Percentiles rank a stretch among this genome's conserved stretches.
These are phyloP conservation scores for Fonsecaea pugnacius DNA, from an alignment of 2,329 filamentous ascomycete genomes.

Conservation along the genomic window DNA sequence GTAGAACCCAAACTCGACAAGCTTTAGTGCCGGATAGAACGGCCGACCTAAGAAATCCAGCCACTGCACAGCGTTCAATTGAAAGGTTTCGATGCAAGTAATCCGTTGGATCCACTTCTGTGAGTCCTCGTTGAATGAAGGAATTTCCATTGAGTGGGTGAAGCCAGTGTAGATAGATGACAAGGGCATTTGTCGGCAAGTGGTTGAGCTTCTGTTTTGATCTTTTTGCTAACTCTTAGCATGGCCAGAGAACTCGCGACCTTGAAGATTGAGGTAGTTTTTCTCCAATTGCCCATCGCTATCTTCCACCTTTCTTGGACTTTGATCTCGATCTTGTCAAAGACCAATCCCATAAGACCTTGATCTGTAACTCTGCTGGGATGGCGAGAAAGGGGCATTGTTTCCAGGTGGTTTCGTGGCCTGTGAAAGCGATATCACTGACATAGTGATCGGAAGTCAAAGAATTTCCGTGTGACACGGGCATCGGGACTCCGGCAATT, in stretches of 20 bases:
- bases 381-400: not conserved
- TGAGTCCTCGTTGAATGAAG: not conserved
- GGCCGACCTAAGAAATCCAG: not conserved
- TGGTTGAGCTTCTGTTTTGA: slow-evolving; percentile 4
- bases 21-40: not conserved
- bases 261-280: not conserved
- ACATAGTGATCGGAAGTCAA: not conserved
- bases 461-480: not conserved
- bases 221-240: not conserved
- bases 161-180: too few species aligned
- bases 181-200: not conserved
- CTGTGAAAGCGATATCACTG: not conserved
- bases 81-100: not conserved
- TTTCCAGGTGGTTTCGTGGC: not conserved
- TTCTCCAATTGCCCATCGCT: too few species aligned
- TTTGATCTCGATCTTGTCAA: not conserved
- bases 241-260: not conserved
- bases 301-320: not conserved
- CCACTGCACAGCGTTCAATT: not conserved
- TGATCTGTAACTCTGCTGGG: slow-evolving; percentile 2
- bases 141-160: too few species aligned
- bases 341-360: slow-evolving; percentile 5
- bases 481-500: not conserved
- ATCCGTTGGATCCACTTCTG: not conserved
- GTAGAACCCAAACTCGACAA: not conserved